Conservation (phyloP, 768 basidiomycete genomes). For the Lactarius hengduanensis region DNA sequence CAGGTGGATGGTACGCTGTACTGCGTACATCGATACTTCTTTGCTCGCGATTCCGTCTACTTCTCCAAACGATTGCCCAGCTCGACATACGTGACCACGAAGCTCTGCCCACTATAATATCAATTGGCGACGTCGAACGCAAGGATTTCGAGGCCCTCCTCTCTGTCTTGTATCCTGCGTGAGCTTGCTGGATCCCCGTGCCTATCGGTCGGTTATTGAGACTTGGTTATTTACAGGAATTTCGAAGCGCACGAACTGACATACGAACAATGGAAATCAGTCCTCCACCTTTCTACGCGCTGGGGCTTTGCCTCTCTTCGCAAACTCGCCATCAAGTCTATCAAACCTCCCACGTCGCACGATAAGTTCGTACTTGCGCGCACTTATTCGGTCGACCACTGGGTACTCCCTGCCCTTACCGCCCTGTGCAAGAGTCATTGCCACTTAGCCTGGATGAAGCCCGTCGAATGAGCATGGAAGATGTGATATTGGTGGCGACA, state of each 20-base stretch:
- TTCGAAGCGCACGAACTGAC: constrained; percentile 3
- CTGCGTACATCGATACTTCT: constrained; percentile 26
- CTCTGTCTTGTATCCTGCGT: constrained; percentile 28
- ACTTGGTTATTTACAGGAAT: background rate
- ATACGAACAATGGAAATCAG: constrained; percentile 20
- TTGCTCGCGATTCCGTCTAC: constrained; percentile 25
- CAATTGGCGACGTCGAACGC: constrained; percentile 15
- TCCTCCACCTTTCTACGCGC: constrained; percentile 16
- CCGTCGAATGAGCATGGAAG: constrained; percentile 4
- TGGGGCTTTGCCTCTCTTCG: constrained; percentile 24
- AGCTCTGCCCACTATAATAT: constrained; percentile 11
- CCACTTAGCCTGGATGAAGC: constrained; percentile 8
- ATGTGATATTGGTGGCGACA: background rate
- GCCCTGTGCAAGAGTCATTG: constrained; percentile 8
- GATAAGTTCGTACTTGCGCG: constrained; percentile 13
- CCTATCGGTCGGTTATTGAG: background rate
- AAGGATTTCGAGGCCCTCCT: constrained; percentile 28
- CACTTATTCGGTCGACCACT: constrained; percentile 8
- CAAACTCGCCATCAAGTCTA: constrained; percentile 12
- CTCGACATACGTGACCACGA: constrained; percentile 22
- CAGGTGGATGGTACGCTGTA: constrained; percentile 26
- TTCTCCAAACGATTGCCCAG: constrained; percentile 18
- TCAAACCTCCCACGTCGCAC: constrained; percentile 7
- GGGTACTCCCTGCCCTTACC: constrained; percentile 4
- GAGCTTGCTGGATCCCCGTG: background rate